Percentiles rank a stretch among this genome's conserved stretches.
Conservation (phyloP, 345 rosid genomes). For the Salix purpurea region DNA sequence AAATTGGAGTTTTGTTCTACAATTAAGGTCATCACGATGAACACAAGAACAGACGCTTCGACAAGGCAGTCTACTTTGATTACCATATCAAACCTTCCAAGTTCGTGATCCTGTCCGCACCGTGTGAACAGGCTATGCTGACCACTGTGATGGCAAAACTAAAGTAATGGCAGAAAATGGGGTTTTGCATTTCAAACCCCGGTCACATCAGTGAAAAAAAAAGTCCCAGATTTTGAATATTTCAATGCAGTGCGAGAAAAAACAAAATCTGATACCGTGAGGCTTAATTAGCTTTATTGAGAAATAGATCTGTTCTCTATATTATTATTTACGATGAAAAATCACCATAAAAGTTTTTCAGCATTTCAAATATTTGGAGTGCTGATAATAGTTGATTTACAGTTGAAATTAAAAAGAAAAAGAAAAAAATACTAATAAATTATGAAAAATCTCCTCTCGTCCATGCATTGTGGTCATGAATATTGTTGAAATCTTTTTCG, state of each 20-base stretch:
- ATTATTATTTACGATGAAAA: too few relatives aligned
- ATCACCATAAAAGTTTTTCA: too few relatives aligned
- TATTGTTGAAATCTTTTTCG: background rate
- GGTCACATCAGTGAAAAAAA: background rate
- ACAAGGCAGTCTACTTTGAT: background rate
- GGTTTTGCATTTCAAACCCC: background rate
- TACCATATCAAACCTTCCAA: constrained; percentile 13
- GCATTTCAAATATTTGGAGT: too few relatives aligned
- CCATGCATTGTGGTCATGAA: background rate
- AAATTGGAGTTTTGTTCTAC: background rate
- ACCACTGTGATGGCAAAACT: background rate
- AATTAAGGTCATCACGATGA: background rate
- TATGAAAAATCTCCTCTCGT: background rate
- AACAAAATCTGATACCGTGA: background rate
- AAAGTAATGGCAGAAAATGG: background rate
- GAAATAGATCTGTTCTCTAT: too few relatives aligned
- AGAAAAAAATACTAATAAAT: background rate
- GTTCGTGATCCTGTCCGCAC: background rate
- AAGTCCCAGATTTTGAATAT: background rate
- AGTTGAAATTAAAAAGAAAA: too few relatives aligned
- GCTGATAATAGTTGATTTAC: too few relatives aligned
- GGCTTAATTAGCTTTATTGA: too few relatives aligned
- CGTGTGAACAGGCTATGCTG: background rate
- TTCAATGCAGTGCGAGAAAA: background rate
- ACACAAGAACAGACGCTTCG: background rate